Conservation (phyloP, 2,329 filamentous ascomycete genomes). For the Lachnellula occidentalis region DNA sequence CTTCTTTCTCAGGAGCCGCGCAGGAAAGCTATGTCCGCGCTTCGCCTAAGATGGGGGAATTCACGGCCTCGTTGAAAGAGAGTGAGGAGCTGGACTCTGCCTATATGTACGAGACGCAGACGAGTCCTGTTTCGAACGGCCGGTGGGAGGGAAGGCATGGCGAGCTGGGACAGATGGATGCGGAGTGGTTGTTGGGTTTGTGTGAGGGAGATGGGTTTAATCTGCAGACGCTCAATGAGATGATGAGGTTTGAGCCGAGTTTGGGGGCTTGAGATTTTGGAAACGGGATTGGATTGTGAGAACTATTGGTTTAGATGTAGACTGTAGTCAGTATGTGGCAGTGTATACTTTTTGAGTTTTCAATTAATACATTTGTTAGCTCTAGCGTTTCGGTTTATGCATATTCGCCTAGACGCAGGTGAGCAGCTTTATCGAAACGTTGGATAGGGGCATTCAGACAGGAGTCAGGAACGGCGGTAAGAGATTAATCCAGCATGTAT, state of each 20-base stretch:
- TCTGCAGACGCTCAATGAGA: constrained; percentile 17
- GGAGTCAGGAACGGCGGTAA: too few relatives aligned
- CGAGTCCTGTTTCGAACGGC: constrained; percentile 10
- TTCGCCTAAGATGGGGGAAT: constrained; percentile 3
- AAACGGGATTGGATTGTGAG: not conserved
- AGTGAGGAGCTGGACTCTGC: constrained; percentile 6
- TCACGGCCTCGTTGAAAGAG: constrained; percentile 2
- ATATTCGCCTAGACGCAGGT: too few relatives aligned
- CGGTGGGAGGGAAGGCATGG: constrained; percentile 22
- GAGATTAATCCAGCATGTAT: too few relatives aligned
- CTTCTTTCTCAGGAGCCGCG: constrained; percentile 10
- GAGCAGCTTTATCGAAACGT: too few relatives aligned
- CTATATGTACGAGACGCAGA: constrained; percentile 14
- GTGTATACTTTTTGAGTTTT: too few relatives aligned
- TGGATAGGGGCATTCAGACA: too few relatives aligned
- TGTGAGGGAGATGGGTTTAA: constrained; percentile 16
- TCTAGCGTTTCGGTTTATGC: too few relatives aligned
- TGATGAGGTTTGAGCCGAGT: constrained; percentile 17
- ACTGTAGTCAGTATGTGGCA: not conserved
- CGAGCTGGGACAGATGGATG: constrained; percentile 25
- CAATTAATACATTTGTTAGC: too few relatives aligned
- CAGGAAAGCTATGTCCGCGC: constrained; percentile 17
- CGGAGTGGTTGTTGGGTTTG: constrained; percentile 22
- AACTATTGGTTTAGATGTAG: too few relatives aligned
- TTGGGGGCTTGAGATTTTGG: constrained; percentile 8